Percentiles rank a stretch among this genome's conserved stretches.
These are phyloP conservation scores for Alnus glutinosa DNA, from an alignment of 306 rosid species.

Conservation along the genomic window DNA sequence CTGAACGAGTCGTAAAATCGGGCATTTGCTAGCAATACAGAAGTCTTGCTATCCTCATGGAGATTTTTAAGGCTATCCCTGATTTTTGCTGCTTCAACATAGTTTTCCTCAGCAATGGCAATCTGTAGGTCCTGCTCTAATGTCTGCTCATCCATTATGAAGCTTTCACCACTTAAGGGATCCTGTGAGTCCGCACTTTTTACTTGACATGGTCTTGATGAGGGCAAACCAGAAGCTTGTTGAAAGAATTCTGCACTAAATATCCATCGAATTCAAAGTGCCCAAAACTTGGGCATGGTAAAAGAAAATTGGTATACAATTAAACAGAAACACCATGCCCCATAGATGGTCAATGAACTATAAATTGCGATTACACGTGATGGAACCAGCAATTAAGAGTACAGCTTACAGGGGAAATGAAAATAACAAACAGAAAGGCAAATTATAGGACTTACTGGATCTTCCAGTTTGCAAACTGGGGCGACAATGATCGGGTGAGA, in stretches of 20 bases:
- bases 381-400: neutral
- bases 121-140: conserved; percentile 63
- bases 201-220: conserved; percentile 37
- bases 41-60: conserved; percentile 55
- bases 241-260: conserved; percentile 35
- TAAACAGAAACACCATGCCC: neutral
- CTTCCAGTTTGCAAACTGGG: conserved; percentile 35
- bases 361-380: neutral
- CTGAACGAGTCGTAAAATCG: conserved; percentile 70
- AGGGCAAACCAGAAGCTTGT: conserved; percentile 32
- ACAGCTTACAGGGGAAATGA: neutral
- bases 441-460: conserved; percentile 48
- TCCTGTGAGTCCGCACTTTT: conserved; percentile 63
- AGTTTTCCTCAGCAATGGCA: conserved; percentile 86
- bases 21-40: conserved; percentile 58
- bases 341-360: neutral
- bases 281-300: conserved; percentile 5
- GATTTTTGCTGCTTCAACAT: conserved; percentile 75
- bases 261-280: conserved; percentile 15
- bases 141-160: conserved; percentile 53
- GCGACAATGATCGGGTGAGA: conserved; percentile 26
- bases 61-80: conserved; percentile 70
- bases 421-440: conserved; percentile 6
- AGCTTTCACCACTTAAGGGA: conserved; percentile 45
- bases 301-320: conserved; percentile 18